Base-by-base conservation (phyloP, 108 stramenopile species). In the Pseudonitzschia multistriata region DNA sequence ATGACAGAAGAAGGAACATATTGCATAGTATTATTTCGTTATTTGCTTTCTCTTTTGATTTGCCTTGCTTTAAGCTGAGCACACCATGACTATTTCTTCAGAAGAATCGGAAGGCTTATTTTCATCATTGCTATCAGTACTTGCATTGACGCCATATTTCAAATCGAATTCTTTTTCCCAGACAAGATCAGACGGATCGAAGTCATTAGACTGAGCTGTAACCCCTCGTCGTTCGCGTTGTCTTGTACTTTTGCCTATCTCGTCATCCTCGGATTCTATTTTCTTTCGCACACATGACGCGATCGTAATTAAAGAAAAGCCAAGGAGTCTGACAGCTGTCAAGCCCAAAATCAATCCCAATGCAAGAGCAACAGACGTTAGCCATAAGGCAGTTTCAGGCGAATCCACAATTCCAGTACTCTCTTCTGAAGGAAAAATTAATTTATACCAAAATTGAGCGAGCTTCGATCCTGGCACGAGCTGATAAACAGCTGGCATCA, bases 401-500 rank as follows among this genome's bases (percentile, higher is more conserved):
- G 56, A 57, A n/a, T 53, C 52, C 19, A n/a, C 52, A 19, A 53
- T n/a, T 0, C 0, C 22, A 22, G 11, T 22, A 25, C 21, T 8
- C 10, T 42, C 10, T 6, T 47, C 56, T 5, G 67, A 25, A 21
- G 67, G 75, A 42, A 79, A 82, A 39, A 82, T 78, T 15, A 55
- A 5, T 56, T 55, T 70, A 72, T 74, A 83, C 82, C 82, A 83
- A 36, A 77, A 62, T 25, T 67, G 72, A 11, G 82, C 82, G 57
- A 83, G 76, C 47, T 80, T 48, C 0, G 72, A 74, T 33, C 82
- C 82, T 31, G 83, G 83, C 33, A 83, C 82, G 55, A 83, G 79
- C 33, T 83, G 82, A 62, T 83, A 83, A 0, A 83, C 76, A 13
- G 82, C 70, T 5, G 82, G 82, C 82, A 83, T 83, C 15, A 83